Base-by-base conservation (phyloP, 1,284 basidiomycete species). In the Apiotrichum veenhuisii region DNA sequence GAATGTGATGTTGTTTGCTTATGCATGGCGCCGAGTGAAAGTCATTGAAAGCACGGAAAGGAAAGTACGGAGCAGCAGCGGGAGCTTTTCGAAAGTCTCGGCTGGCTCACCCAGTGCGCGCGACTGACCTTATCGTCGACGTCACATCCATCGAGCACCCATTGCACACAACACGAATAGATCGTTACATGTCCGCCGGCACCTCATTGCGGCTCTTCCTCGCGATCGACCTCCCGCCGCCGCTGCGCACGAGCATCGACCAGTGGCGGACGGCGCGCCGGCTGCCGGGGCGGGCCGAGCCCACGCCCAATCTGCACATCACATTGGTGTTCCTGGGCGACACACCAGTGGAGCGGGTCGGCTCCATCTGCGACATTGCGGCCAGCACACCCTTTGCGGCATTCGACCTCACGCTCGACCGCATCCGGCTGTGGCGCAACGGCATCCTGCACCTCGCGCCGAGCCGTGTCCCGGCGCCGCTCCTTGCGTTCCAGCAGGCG, bases 321-420 rank as follows among this genome's bases (percentile, higher is more conserved):
- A 55, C 54, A 4, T 47, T 55, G 25, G 36, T 44, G 25, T 55
- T 55, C 26, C 40, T 55, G 26, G 53, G 53, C n/a, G 34, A 25
- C 5, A 26, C 30, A 27, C 36, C 25, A 27, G 45, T n/a, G 36
- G 33, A 37, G 26, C 27, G 30, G 4, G 27, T 54, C 12, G 36
- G 23, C 26, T 18, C 5, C 9, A 17, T 50, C 36, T n/a, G 12
- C 26, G 26, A 12, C 18, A 14, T 23, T 5, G 38, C 33, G 9
- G 33, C 33, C 9, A 10, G 2, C 5, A 22, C 30, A 3, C n/a
- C 41, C 12, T 43, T 44, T 12, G 18, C 15, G 22, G 40, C 48
- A 11, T 38, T 50, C 25, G 34, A 49, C n/a, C 7, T 50, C 1
- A 17, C 11, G 18, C 47, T 55, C n/a, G 42, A 55, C 47, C 23